Evolutionary conservation across 139 green algal species (phyloP).

Genomic region (Picochlorum sp.): DNA sequence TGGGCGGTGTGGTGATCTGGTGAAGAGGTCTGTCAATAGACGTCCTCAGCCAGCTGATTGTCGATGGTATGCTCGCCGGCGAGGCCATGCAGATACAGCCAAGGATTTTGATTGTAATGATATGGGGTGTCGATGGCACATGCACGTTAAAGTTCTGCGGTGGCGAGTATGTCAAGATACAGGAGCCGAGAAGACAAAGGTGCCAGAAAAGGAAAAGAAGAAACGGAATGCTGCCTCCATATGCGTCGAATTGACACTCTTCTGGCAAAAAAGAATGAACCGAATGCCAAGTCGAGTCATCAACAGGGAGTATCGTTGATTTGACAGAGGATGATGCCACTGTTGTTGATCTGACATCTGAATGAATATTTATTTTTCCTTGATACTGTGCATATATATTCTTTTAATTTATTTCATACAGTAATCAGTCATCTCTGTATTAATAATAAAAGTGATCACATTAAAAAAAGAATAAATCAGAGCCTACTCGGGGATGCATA

Average conservation of each 20-base stretch:
- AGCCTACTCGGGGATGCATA: background rate
- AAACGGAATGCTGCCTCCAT: background rate
- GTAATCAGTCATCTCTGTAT: too few species aligned
- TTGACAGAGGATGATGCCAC: background rate
- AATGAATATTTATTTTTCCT: background rate
- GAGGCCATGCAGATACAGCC: too few species aligned
- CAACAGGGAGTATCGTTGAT: background rate
- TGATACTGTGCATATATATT: background rate
- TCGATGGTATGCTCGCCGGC: slow-evolving; percentile 7
- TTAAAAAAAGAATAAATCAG: too few species aligned
- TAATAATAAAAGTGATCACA: too few species aligned
- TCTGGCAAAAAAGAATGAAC: background rate
- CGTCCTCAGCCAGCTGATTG: slow-evolving; percentile 59
- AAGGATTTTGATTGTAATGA: slow-evolving; percentile 36
- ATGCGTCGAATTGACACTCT: background rate
- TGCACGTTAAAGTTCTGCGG: slow-evolving; percentile 46
- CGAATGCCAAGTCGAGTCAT: background rate
- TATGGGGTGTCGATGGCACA: slow-evolving; percentile 43
- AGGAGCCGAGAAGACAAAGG: slow-evolving; percentile 14
- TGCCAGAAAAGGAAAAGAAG: slow-evolving; percentile 7
- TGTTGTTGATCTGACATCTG: background rate
- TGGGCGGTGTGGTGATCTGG: slow-evolving; percentile 31
- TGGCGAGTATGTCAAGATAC: slow-evolving; percentile 45
- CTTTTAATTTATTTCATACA: background rate
- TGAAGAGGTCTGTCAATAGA: slow-evolving; percentile 60